Evolutionary conservation across 2,329 filamentous ascomycete species (phyloP).

Genomic region (Neoascochyta sp.): DNA sequence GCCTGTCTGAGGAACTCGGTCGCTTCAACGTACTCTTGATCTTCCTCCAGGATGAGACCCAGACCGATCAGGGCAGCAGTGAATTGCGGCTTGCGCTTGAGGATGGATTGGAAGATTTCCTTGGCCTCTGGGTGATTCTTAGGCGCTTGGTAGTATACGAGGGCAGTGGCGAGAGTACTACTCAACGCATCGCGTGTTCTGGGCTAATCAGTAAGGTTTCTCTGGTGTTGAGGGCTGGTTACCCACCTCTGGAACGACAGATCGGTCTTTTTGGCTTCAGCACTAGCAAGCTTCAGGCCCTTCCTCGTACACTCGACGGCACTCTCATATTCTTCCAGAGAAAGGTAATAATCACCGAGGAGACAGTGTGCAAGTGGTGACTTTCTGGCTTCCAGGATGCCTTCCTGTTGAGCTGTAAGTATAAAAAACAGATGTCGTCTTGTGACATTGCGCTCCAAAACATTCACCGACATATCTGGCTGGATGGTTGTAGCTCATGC

Average conservation of each 20-base stretch:
- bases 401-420: slow-evolving; percentile 37
- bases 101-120: slow-evolving; percentile 75
- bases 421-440: neutral
- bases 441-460: no score
- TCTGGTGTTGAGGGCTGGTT: no score
- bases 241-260: slow-evolving; percentile 53
- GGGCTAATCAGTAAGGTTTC: slow-evolving; percentile 1
- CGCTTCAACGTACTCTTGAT: slow-evolving; percentile 80
- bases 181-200: slow-evolving; percentile 68
- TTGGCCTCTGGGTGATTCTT: slow-evolving; percentile 87
- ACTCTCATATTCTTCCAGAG: slow-evolving; percentile 79
- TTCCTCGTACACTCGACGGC: slow-evolving; percentile 76
- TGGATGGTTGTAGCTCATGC: no score
- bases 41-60: slow-evolving; percentile 87
- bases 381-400: slow-evolving; percentile 48
- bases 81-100: slow-evolving; percentile 70
- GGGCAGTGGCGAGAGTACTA: slow-evolving; percentile 75
- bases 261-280: slow-evolving; percentile 64
- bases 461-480: no score
- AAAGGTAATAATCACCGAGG: slow-evolving; percentile 77
- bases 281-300: slow-evolving; percentile 59
- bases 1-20: slow-evolving; percentile 77
- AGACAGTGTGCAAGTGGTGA: slow-evolving; percentile 82
- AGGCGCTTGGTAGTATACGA: slow-evolving; percentile 87
- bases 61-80: slow-evolving; percentile 83